Evolutionary conservation across 768 basidiomycete genomes (phyloP).

Genomic region (Nidularia pulvinata): DNA sequence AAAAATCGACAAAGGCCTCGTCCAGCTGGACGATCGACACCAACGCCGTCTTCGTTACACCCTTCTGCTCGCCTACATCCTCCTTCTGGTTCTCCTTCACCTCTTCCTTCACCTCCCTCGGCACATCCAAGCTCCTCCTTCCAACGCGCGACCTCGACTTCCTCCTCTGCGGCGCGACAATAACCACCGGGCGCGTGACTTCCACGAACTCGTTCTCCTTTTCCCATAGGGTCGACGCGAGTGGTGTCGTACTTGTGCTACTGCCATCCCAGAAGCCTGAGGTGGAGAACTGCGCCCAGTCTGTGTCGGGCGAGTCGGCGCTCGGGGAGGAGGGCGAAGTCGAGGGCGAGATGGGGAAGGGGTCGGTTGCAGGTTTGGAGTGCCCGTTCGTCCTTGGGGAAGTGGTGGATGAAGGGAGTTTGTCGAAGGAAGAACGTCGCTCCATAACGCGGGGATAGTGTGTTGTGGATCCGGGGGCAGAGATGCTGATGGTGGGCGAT

Average conservation of each 20-base stretch:
- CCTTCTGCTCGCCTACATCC: slow-evolving; percentile 13
- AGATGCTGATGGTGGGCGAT: slow-evolving; percentile 25
- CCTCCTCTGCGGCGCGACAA: background rate
- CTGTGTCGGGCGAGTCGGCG: slow-evolving; percentile 28
- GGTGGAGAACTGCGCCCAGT: slow-evolving; percentile 72
- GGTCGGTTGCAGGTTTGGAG: slow-evolving; percentile 25
- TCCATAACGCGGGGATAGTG: background rate
- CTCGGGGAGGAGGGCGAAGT: slow-evolving; percentile 16
- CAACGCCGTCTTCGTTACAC: slow-evolving; percentile 33
- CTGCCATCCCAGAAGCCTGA: slow-evolving; percentile 56
- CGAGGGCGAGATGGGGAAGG: slow-evolving; percentile 24
- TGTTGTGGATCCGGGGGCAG: background rate
- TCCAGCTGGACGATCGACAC: slow-evolving; percentile 61
- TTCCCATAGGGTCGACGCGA: slow-evolving; percentile 59
- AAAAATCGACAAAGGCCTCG: slow-evolving; percentile 84
- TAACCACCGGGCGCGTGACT: background rate
- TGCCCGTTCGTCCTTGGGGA: slow-evolving; percentile 19
- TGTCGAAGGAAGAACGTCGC: background rate
- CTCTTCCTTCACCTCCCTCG: background rate
- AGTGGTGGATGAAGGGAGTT: slow-evolving; percentile 20
- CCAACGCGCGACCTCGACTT: background rate
- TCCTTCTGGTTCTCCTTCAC: too few species aligned
- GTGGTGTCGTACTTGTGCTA: slow-evolving; percentile 30
- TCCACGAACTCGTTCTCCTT: slow-evolving; percentile 49
- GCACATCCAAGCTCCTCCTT: background rate